Percentiles rank a stretch among this genome's conserved stretches.
These are phyloP conservation scores for Rhodotorula sp. DNA, from an alignment of 1,284 basidiomycete genomes.

Conservation along the genomic window DNA sequence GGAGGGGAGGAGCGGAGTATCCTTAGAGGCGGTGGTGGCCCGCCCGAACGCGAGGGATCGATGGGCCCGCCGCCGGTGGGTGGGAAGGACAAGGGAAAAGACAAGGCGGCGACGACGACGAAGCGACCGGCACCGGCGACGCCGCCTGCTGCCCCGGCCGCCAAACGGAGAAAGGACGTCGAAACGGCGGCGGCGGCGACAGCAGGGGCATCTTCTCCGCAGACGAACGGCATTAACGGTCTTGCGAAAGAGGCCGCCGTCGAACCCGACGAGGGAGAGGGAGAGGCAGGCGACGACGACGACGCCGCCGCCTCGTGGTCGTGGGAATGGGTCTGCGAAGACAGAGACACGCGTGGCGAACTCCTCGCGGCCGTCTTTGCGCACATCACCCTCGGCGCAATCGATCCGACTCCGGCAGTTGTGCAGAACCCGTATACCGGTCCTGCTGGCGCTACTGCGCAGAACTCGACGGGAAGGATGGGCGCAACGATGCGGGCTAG, in stretches of 20 bases:
- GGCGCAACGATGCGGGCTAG: too few species aligned
- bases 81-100: not conserved
- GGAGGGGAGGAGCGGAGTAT: not conserved
- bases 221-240: constrained; percentile 7
- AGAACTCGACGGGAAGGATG: too few species aligned
- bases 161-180: not conserved
- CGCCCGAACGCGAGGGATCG: constrained; percentile 10
- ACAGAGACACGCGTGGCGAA: constrained; percentile 10
- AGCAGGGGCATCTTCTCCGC: not conserved
- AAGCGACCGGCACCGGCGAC: constrained; percentile 8
- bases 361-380: constrained; percentile 27
- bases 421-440: not conserved
- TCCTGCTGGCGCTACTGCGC: not conserved
- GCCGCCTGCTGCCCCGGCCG: not conserved
- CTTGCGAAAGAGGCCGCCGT: constrained; percentile 17
- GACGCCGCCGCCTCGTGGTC: not conserved
- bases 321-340: constrained; percentile 20
- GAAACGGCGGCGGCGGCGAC: not conserved
- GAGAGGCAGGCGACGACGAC: not conserved
- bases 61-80: constrained; percentile 28
- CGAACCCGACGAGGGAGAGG: not conserved
- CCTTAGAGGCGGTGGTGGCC: not conserved
- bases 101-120: not conserved
- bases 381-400: constrained; percentile 20
- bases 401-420: constrained; percentile 6